Base-by-base conservation (phyloP, 1,284 basidiomycete genomes). In the Moesziomyces sp. region DNA sequence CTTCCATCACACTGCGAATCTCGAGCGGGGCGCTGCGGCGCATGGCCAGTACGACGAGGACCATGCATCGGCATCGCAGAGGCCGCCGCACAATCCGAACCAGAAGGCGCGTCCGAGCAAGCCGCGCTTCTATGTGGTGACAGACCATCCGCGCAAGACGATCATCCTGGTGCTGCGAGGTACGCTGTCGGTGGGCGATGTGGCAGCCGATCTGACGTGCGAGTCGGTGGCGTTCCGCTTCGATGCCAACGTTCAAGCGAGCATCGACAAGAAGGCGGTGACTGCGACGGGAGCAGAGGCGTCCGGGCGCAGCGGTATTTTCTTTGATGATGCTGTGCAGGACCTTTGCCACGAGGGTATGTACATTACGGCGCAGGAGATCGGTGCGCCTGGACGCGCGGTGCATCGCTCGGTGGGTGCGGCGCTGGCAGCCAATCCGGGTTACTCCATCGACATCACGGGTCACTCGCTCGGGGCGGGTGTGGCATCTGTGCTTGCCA, bases 391-490 rank as follows among this genome's bases (percentile, higher is more conserved):
- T 3, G 91, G 91, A 1, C 90, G 90, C 75, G 91, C 92, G 0
- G 91, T 93, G 8, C 91, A 93, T 75, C 84, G 89, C 5, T 90
- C 91, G 3, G 90, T 93, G 0, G 87, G 88, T 58, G 87, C 90
- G 64, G 92, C 92, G 0, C 83, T 93, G 59, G 85, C 86, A 67
- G 86, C 86, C 53, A 92, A 93, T 80, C 87, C 88, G 5, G 89
- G 88, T 44, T 93, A 92, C 78, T 90, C 79, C 21, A 79, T 87
- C 43, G 82, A 86, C 11, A 59, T 87, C 18, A 79, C 83, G 0
- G 94, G 94, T 1, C 94, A 96, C 83, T 93, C 92, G 80, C 87
- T 96, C 3, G 93, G 94, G 10, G 93, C 93, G 6, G 93, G 92
- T 0, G 91, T 94, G 0, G 91, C 91, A 11, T 87, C 89, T 1